Base-by-base conservation (phyloP, 306 rosid species). In the Oemleria cerasiformis region DNA sequence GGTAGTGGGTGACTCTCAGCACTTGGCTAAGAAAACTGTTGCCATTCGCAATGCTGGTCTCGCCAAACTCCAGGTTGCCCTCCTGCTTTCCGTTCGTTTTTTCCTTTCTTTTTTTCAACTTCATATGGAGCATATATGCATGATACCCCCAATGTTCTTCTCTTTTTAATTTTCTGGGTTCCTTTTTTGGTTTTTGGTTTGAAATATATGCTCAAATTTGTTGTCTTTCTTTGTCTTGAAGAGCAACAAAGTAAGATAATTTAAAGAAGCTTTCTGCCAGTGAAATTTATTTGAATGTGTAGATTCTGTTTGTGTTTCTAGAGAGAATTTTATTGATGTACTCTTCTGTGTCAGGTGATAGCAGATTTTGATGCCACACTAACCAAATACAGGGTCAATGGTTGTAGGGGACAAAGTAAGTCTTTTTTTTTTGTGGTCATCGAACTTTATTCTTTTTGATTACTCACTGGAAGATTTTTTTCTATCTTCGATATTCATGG, bases 281-380 rank as follows among this genome's bases (percentile, higher is more conserved):
- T 30, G 42, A 56, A 21, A 2, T 36, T 8, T 5, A 53, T 56
- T 58, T 8, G 14, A 30, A 19, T 53, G 23, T 19, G 58, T 23
- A 53, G n/a, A n/a, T 53, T 53, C 14, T 7, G 19, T 7, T 17
- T 12, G 17, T 57, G 9, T 2, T 12, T 9, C n/a, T 25, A 21
- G 61, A 55, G 14, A 11, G 25, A 55, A 44, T 58, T 20, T 14
- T 51, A n/a, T 48, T 19, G 3, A 23, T 54, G 38, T 36, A 38
- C 0, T 50, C 16, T 53, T 55, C 59, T 38, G 34, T 64, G 39
- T 64, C 73, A 86, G 90, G 97, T 93, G 66, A 86, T 93, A 72
- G 97, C 87, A 73, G 98, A 93, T 79, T 93, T 93, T 80, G 97
- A 93, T 86, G 96, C 90, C 58, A 93, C 98, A 38, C 76, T 93